These are phyloP conservation scores for Penicillium antarcticum DNA, from an alignment of 495 filamentous ascomycete genomes.

Conservation along the genomic window DNA sequence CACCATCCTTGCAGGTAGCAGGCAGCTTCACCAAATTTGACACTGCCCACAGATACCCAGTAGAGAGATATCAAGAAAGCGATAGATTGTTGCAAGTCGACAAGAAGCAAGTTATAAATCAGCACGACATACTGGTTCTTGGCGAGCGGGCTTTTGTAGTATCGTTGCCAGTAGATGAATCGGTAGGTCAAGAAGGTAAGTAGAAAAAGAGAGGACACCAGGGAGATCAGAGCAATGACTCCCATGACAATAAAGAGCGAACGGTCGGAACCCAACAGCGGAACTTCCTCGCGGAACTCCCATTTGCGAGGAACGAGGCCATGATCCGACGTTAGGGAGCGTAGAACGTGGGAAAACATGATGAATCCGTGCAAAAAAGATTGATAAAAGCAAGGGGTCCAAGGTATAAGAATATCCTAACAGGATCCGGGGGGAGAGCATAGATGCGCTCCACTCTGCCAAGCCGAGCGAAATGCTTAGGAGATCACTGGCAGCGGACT, in stretches of 20 bases:
- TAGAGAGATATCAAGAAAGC: conserved; percentile 63
- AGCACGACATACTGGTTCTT: conserved; percentile 71
- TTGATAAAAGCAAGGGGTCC: not conserved
- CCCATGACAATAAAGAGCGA: conserved; percentile 54
- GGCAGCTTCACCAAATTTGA: conserved; percentile 52
- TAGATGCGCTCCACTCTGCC: not conserved
- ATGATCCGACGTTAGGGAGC: conserved; percentile 11
- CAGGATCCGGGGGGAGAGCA: not conserved
- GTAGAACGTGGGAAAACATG: conserved; percentile 16
- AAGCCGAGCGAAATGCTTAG: not conserved
- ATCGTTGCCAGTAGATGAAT: conserved; percentile 52
- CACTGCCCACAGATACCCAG: conserved; percentile 51
- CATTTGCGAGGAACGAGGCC: conserved; percentile 16
- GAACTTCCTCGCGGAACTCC: conserved; percentile 18
- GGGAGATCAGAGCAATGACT: conserved; percentile 53
- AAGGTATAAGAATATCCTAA: not conserved
- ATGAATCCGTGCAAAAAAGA: conserved; percentile 2
- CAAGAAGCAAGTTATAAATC: conserved; percentile 68
- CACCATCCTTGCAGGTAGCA: conserved; percentile 73
- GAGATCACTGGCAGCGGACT: not conserved
- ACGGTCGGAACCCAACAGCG: conserved; percentile 19
- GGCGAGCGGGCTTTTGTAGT: conserved; percentile 38
- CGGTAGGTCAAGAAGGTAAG: conserved; percentile 55
- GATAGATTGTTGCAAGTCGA: conserved; percentile 68
- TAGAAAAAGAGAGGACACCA: conserved; percentile 50